Conservation (phyloP, 2,329 filamentous ascomycete genomes). For the Chaetomium sp. region DNA sequence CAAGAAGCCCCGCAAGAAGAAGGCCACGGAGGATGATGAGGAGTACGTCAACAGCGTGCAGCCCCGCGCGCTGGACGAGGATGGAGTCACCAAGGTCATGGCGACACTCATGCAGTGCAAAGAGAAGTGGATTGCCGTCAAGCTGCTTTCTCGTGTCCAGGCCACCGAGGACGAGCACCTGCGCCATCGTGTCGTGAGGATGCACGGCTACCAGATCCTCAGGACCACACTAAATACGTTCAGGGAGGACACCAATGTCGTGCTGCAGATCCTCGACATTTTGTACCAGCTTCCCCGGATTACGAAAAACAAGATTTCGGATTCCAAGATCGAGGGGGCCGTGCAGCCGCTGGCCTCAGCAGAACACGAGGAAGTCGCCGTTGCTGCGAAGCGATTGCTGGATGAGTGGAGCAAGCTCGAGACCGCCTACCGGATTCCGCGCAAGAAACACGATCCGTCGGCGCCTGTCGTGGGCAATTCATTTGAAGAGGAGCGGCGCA, state of each 20-base stretch:
- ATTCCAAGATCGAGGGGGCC: slow-evolving; percentile 86
- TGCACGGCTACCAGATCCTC: slow-evolving; percentile 95
- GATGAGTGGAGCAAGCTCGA: slow-evolving; percentile 86
- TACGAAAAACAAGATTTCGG: slow-evolving; percentile 93
- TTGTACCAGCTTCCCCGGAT: slow-evolving; percentile 82
- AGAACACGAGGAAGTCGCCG: slow-evolving; percentile 67
- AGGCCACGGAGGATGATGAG: slow-evolving; percentile 82
- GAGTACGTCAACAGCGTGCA: slow-evolving; percentile 90
- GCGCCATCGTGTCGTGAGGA: slow-evolving; percentile 80
- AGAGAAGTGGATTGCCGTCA: slow-evolving; percentile 98
- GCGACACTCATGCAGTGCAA: slow-evolving; percentile 94
- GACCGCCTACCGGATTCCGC: slow-evolving; percentile 84
- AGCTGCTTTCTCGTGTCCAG: slow-evolving; percentile 84
- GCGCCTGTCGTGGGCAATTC: slow-evolving; percentile 44
- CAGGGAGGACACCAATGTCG: slow-evolving; percentile 81
- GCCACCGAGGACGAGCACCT: slow-evolving; percentile 80
- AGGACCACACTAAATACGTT: slow-evolving; percentile 81
- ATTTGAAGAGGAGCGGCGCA: slow-evolving; percentile 56
- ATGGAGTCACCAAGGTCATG: slow-evolving; percentile 89
- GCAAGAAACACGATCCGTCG: slow-evolving; percentile 75
- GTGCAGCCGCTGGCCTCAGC: slow-evolving; percentile 62
- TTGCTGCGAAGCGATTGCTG: slow-evolving; percentile 64
- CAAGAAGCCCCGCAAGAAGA: slow-evolving; percentile 90
- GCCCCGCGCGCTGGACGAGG: slow-evolving; percentile 70
- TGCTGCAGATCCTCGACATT: slow-evolving; percentile 83